Percentiles rank a stretch among this genome's conserved stretches.
phyloP scores from a whole-genome alignment of 73 alveolate genomes.

The Paramecium primaurelia region DNA sequence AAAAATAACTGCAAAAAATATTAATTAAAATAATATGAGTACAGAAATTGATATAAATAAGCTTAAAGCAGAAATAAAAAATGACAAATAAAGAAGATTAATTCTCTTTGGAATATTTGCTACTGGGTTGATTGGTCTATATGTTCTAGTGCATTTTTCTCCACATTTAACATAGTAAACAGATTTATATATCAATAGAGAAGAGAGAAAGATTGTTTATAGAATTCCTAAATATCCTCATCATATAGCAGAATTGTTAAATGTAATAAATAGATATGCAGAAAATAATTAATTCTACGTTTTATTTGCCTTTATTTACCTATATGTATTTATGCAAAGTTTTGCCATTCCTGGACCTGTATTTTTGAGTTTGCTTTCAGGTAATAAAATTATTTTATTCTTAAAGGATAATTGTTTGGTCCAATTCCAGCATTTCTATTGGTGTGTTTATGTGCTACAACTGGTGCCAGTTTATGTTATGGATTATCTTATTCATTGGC shows the following conservation, averaged over 20 bases:
- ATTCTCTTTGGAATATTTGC: neutral
- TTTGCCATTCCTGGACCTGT: slow-evolving; percentile 94
- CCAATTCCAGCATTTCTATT: slow-evolving; percentile 67
- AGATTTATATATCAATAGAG: neutral
- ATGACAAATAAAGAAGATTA: slow-evolving; percentile 25
- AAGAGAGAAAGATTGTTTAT: slow-evolving; percentile 60
- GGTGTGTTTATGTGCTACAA: slow-evolving; percentile 84
- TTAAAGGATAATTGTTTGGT: slow-evolving; percentile 68
- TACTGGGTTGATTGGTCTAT: neutral
- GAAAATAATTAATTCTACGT: slow-evolving; percentile 66
- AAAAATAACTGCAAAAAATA: slow-evolving; percentile 24
- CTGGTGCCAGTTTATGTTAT: slow-evolving; percentile 82
- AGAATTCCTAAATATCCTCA: slow-evolving; percentile 74
- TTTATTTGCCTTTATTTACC: slow-evolving; percentile 72
- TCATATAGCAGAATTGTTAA: slow-evolving; percentile 63
- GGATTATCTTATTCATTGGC: slow-evolving; percentile 74
- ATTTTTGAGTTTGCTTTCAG: slow-evolving; percentile 78
- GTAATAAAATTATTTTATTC: slow-evolving; percentile 49
- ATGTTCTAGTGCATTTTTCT: slow-evolving; percentile 27
- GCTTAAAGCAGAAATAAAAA: neutral
- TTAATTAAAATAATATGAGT: neutral
- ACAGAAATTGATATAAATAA: neutral
- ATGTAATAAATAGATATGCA: slow-evolving; percentile 66
- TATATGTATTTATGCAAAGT: slow-evolving; percentile 76
- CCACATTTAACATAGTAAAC: slow-evolving; percentile 48